Evolutionary conservation across 352 stramenopile species (phyloP), one percentile per base, ranked within the genome.

Genomic region (Pythium sp.): DNA sequence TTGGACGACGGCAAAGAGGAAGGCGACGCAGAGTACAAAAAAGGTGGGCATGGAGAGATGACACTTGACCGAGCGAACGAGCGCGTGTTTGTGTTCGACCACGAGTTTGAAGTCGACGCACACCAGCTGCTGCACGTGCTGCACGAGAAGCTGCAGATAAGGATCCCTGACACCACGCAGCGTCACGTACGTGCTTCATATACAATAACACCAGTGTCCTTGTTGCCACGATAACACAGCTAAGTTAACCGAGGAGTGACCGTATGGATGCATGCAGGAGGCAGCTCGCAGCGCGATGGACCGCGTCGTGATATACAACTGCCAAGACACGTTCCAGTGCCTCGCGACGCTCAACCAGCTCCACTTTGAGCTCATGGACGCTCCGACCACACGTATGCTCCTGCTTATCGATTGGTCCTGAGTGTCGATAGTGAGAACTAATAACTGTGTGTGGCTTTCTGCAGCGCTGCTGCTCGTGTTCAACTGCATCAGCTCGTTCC

Each of bases 261-360:
- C 18, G n/a, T 30, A 28, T n/a, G 12, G 30, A 20, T 46, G 41
- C 41, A 41, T 26, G 15, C 46, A 47, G 56, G 41, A 72, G 51
- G 24, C 72, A 46, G 56, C 47, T 8, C 63, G 26, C 22, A 68
- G 58, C 74, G 32, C 34, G 3, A 67, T 89, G 51, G 64, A 62
- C 15, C 72, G 77, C 22, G 79, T 89, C 24, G 59, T 80, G 41
- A 70, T 77, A 1, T 89, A 76, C 61, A 70, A 70, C 51, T 92
- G 84, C 59, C 75, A 76, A 22, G 84, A 92, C 71, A 84, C 84
- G 58, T 89, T 88, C 65, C 82, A 92, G 69, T 88, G 81, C 79
- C 79, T 92, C 30, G 82, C 84, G 57, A 91, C 84, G 49, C 72
- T 92, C 24, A 92, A 90, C 63, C 76, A 91, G 28, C 64, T 92